Evolutionary conservation across 2,329 filamentous ascomycete species (phyloP).

Genomic region (Huntiella savannae): DNA sequence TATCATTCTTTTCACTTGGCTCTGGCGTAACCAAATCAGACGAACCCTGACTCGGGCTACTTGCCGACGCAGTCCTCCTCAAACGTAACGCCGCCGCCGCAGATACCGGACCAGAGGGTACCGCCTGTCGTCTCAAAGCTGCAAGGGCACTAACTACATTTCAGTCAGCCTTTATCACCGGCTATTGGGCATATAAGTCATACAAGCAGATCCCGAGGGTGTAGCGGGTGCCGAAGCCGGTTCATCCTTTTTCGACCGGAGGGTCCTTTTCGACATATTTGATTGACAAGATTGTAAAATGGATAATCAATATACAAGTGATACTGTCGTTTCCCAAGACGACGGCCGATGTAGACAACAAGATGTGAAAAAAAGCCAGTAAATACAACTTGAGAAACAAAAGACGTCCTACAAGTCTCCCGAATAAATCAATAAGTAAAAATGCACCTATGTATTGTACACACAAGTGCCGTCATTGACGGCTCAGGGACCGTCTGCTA

Average conservation of each 20-base stretch:
- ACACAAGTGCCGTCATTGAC: no score
- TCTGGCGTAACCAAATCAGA: not conserved
- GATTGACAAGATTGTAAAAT: not conserved
- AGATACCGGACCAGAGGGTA: slow-evolving; percentile 1
- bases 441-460: no score
- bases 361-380: not conserved
- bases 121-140: slow-evolving; percentile 4
- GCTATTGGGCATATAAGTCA: not conserved
- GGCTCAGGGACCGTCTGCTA: no score
- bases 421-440: no score
- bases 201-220: slow-evolving; percentile 8
- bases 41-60: no score
- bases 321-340: no score
- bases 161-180: not conserved
- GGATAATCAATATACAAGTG: not conserved
- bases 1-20: not conserved
- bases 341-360: not conserved
- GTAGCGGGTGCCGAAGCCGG: not conserved
- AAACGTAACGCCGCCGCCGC: slow-evolving; percentile 4
- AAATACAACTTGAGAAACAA: no score
- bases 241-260: slow-evolving; percentile 9
- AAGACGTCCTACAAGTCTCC: no score
- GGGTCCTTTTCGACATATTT: not conserved
- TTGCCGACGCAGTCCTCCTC: not conserved
- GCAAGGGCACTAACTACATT: slow-evolving; percentile 9